Evolutionary conservation across 2,329 filamentous ascomycete genomes (phyloP).

Genomic region (Lithohypha guttulata): DNA sequence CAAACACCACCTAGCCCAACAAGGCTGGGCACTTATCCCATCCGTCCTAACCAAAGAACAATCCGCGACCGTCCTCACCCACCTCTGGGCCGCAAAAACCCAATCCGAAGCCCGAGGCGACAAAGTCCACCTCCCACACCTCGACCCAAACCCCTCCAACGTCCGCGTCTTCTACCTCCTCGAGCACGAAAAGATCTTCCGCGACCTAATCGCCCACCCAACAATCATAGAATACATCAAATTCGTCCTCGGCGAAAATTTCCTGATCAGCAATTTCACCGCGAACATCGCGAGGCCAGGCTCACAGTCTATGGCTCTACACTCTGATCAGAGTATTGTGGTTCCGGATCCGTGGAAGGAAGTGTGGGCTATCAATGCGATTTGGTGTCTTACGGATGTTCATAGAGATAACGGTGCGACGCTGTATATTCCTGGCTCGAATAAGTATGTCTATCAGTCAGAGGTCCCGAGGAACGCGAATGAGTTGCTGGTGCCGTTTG

Average conservation of each 20-base stretch:
- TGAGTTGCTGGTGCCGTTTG: conserved; percentile 24
- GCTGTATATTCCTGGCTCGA: conserved; percentile 13
- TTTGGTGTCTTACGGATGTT: conserved; percentile 28
- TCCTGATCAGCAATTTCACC: conserved; percentile 29
- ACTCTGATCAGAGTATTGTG: conserved; percentile 27
- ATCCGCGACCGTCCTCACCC: conserved; percentile 18
- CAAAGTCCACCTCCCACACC: conserved; percentile 20
- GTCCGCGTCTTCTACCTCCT: conserved; percentile 27
- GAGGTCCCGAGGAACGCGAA: conserved; percentile 20
- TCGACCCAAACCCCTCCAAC: conserved; percentile 25
- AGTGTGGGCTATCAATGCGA: conserved; percentile 20
- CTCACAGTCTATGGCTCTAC: conserved; percentile 25
- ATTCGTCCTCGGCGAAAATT: conserved; percentile 23
- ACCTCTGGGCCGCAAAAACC: conserved; percentile 24
- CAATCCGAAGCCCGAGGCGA: conserved; percentile 20
- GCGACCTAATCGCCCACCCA: conserved; percentile 24
- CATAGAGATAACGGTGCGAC: conserved; percentile 25
- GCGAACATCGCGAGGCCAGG: conserved; percentile 29
- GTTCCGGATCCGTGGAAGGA: conserved; percentile 27
- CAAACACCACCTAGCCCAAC: too few relatives aligned
- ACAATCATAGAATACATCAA: conserved; percentile 24
- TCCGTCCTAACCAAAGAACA: too few relatives aligned
- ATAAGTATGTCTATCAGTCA: conserved; percentile 7
- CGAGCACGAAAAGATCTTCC: conserved; percentile 24
- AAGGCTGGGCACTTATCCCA: too few relatives aligned